These are phyloP conservation scores for Candida dubliniensis DNA, from an alignment of 1,139 yeast genomes.

Conservation along the genomic window DNA sequence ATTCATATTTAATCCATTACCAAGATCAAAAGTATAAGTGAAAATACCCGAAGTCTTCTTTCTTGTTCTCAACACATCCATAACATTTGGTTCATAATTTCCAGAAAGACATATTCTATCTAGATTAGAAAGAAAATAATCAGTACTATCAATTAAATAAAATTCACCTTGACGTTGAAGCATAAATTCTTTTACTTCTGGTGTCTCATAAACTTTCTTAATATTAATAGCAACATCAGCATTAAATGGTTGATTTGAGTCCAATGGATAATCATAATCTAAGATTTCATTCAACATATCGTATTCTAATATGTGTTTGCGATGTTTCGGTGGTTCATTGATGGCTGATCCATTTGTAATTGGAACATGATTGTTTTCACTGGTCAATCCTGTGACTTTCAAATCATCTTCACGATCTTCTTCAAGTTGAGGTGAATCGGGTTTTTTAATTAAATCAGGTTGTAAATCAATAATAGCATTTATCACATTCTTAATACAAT, in stretches of 20 bases:
- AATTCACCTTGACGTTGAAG: constrained; percentile 68
- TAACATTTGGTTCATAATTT: constrained; percentile 68
- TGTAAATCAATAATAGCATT: constrained; percentile 54
- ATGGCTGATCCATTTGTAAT: constrained; percentile 15
- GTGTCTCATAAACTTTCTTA: constrained; percentile 50
- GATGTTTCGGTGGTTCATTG: constrained; percentile 7
- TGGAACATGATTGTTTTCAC: constrained; percentile 14
- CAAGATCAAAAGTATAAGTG: constrained; percentile 78
- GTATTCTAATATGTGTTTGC: constrained; percentile 27
- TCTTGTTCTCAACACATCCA: constrained; percentile 83
- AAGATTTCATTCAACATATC: constrained; percentile 50
- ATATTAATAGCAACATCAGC: constrained; percentile 46
- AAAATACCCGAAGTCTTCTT: constrained; percentile 92
- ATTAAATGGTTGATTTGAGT: constrained; percentile 47
- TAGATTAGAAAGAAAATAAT: constrained; percentile 71
- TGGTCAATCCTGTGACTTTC: constrained; percentile 5
- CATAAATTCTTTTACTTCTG: constrained; percentile 58
- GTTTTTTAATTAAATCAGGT: constrained; percentile 45
- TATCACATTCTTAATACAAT: constrained; percentile 62
- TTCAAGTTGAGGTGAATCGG: constrained; percentile 1
- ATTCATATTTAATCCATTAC: constrained; percentile 68
- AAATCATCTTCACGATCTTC: constrained; percentile 6
- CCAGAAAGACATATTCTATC: constrained; percentile 55
- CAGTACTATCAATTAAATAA: constrained; percentile 84
- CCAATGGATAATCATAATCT: constrained; percentile 50